Base-by-base conservation (phyloP, 2,329 filamentous ascomycete genomes). In the Sporothrix sp. region DNA sequence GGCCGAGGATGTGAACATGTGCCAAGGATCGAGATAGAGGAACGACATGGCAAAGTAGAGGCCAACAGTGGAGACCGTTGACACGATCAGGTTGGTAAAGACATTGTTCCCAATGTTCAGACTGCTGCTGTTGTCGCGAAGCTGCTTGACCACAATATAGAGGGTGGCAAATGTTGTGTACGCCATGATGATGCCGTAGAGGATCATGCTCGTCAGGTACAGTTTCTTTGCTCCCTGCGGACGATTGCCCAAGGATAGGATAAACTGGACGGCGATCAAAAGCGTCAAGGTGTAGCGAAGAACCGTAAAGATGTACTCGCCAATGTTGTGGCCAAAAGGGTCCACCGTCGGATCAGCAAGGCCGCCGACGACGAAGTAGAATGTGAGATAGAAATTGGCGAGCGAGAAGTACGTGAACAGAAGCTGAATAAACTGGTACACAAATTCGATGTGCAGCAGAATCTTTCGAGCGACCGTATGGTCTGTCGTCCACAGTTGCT, bases 341-440 rank as follows among this genome's bases (percentile, higher is more conserved):
- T 98, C 93, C 57, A 94, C 73, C 23, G 72, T 71, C 0, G 79
- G 71, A 61, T 97, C 88, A 0, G 85, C 78, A 14, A 98, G 76
- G 36, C 90, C 94, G 38, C 93, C 93, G 20, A 89, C 89, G 58
- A 98, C 84, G 71, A 98, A 98, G 76, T 90, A 98, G 71, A 98
- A 98, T 52, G 90, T 95, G 48, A 98, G 82, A 67, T 97, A 98
- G 74, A 97, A 98, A 73, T 98, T 98, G 66, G 91, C 90, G 36
- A 98, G 81, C 10, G 91, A 95, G 72, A 98, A 97, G 72, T 88
- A 98, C 40, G 93, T 98, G 71, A 98, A 98, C 54, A 95, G 67
- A 13, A 98, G 79, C 62, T 89, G 86, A 59, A 97, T 76, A 64
- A 95, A 84, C 65, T 98, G 93, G 67, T 98, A 98, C 58, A 95